Evolutionary conservation across 371 early-diverging fungal species (phyloP).

Genomic region (Quaeritorhiza haematococci): DNA sequence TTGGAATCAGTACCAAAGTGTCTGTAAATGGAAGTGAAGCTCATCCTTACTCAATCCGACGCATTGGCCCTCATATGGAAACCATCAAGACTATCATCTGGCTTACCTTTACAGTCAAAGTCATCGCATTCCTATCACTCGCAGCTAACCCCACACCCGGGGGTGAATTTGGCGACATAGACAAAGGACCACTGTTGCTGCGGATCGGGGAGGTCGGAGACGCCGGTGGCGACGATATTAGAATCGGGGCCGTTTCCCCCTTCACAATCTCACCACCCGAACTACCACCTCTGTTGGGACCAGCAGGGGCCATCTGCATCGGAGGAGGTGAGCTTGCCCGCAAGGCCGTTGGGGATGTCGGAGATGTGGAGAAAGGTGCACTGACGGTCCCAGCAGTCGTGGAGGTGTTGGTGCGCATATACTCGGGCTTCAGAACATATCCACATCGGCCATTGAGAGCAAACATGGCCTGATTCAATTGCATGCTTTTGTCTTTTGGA

Average conservation of each 20-base stretch:
- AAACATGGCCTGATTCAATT: slow-evolving; percentile 73
- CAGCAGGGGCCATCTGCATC: neutral
- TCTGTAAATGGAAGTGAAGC: too few species aligned
- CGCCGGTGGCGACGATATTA: too few species aligned
- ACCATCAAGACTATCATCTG: too few species aligned
- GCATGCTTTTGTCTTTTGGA: slow-evolving; percentile 64
- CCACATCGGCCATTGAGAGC: slow-evolving; percentile 58
- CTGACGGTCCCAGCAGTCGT: neutral
- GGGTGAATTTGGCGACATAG: too few species aligned
- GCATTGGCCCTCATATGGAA: too few species aligned
- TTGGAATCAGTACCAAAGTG: too few species aligned
- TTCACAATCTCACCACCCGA: neutral
- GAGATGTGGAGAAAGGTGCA: neutral
- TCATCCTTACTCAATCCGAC: too few species aligned
- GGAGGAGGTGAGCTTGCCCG: neutral
- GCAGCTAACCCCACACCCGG: too few species aligned
- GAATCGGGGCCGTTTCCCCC: neutral
- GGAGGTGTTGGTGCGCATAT: slow-evolving; percentile 26
- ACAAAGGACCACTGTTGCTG: too few species aligned
- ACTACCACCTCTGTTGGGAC: too few species aligned
- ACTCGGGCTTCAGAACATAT: slow-evolving; percentile 68
- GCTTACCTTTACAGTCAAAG: slow-evolving; percentile 15
- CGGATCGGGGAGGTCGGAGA: too few species aligned
- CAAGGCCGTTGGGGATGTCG: neutral
- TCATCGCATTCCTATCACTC: too few species aligned